Base-by-base conservation (phyloP, 192 early-diverging fungal genomes). In the Dissophora globulifera region DNA sequence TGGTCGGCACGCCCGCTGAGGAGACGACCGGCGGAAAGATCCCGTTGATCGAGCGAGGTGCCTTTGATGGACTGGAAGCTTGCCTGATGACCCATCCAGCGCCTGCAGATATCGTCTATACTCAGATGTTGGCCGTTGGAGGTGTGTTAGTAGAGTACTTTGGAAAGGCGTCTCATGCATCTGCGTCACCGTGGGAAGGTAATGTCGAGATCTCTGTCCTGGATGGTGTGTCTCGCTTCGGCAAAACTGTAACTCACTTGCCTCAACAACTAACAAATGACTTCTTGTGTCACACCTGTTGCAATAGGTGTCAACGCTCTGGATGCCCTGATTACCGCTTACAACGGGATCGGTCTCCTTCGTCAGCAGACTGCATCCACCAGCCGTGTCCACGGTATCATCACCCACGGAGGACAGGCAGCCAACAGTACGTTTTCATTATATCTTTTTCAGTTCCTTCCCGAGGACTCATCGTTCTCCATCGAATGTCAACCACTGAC, bases 11-110 rank as follows among this genome's bases (percentile, higher is more conserved):
- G 9, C 93, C 94, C 10, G 92, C 89, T 10, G 91, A 94, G 58
- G 90, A 91, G 67, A 78, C 79, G 0, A 70, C 78, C 12, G 86
- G 89, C 40, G 94, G 94, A 38, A 96, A 96, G 69, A 87, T 93
- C 52, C 65, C 71, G 2, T 79, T 96, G 63, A 81, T 91, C 26
- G 59, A 92, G 30, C 68, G 79, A 9, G 89, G 91, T 2, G 89
- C 88, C 5, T 94, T 94, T 79, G 81, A 91, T 27, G 84, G 84
- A 63, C 67, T 87, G 29, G 92, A 93, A 59, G 71, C 89, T 10
- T 86, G 91, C 58, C 68, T 96, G 81, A 96, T 96, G 93, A 68
- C 89, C 35, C 94, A 96, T 80, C 93, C 94, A 20, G 67, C 85
- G 42, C 65, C 82, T 54, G 42, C 60, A 20, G 83, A 88, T 60